A percentile compares a stretch with the other conserved stretches of the same genome.
These are phyloP conservation scores for Panaeolus cyanescens DNA, from an alignment of 768 basidiomycete species.

Conservation along the genomic window DNA sequence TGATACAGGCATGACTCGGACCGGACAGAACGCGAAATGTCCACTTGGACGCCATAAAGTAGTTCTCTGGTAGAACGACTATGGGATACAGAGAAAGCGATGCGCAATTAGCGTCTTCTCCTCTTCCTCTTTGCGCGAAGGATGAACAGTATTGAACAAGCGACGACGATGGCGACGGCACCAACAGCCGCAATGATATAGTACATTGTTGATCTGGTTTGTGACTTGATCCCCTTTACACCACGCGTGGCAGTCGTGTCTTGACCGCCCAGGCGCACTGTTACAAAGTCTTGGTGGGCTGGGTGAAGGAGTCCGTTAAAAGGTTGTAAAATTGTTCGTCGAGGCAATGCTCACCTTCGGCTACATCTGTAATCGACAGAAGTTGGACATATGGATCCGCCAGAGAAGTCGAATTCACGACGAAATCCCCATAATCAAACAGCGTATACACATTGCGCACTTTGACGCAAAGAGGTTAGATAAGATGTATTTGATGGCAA, in stretches of 20 bases:
- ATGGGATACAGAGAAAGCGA: background rate
- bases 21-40: too few species aligned
- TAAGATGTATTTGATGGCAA: background rate
- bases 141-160: conserved; percentile 10
- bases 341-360: conserved; percentile 30
- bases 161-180: conserved; percentile 11
- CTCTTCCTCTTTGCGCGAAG: conserved; percentile 13
- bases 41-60: too few species aligned
- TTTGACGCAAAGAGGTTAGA: conserved; percentile 21
- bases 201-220: conserved; percentile 11
- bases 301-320: background rate
- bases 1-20: too few species aligned
- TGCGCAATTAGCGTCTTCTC: background rate
- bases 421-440: conserved; percentile 67
- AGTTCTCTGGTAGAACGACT: too few species aligned
- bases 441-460: conserved; percentile 68
- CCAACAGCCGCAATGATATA: conserved; percentile 20
- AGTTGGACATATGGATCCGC: conserved; percentile 64
- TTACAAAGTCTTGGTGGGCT: conserved; percentile 41
- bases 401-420: conserved; percentile 39
- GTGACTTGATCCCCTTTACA: conserved; percentile 3
- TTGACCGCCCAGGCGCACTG: conserved; percentile 31
- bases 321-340: background rate
- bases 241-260: conserved; percentile 25
- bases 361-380: conserved; percentile 52